Percentiles rank a stretch among this genome's conserved stretches.
Evolutionary conservation across 106 monocot species (phyloP).

Genomic region (Dendrobium nobile): DNA sequence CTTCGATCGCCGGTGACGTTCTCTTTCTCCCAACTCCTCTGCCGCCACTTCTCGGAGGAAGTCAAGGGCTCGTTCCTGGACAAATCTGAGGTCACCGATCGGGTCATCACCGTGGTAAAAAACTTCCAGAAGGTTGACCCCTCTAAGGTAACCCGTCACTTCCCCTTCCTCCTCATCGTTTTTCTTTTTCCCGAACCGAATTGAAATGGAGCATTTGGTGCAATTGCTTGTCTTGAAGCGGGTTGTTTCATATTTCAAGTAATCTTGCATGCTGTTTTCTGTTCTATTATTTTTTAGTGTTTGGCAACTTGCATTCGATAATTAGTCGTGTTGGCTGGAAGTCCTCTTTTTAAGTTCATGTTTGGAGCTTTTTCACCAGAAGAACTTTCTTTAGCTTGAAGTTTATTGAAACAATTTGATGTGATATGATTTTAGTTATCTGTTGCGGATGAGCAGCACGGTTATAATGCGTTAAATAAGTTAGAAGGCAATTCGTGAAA

Average conservation of each 20-base stretch:
- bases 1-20: constrained; percentile 3
- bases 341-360: background rate
- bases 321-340: background rate
- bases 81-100: constrained; percentile 83
- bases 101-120: constrained; percentile 90
- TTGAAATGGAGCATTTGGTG: background rate
- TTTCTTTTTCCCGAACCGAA: background rate
- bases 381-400: background rate
- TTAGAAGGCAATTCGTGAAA: too few species aligned
- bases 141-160: constrained; percentile 41
- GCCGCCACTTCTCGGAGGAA: constrained; percentile 51
- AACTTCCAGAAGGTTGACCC: constrained; percentile 91
- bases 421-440: background rate
- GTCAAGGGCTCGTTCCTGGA: constrained; percentile 82
- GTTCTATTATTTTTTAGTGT: background rate
- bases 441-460: background rate
- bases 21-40: constrained; percentile 13
- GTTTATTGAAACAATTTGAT: background rate
- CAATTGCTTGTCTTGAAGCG: too few species aligned
- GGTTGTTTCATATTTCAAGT: too few species aligned
- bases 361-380: background rate
- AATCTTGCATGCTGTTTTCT: too few species aligned
- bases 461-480: background rate
- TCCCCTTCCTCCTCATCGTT: background rate
- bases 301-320: background rate